A percentile compares a stretch with the other conserved stretches of the same genome.
Evolutionary conservation across 1,284 basidiomycete species (phyloP).

Genomic region (Ustilago curta): DNA sequence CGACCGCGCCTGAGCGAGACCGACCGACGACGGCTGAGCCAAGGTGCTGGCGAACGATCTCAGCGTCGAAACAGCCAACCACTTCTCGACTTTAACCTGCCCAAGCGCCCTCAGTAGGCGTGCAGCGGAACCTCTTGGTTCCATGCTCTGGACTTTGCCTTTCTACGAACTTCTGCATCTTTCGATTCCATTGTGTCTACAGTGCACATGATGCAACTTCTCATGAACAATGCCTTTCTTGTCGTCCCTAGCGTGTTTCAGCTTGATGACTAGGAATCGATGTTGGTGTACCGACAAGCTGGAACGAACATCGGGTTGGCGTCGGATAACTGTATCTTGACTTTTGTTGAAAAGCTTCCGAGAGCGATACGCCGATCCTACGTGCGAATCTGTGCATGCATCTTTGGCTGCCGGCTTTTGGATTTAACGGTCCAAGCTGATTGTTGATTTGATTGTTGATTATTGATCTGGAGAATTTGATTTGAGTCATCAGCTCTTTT

Average conservation of each 20-base stretch:
- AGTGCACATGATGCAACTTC: neutral
- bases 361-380: neutral
- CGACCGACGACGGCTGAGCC: conserved; percentile 47
- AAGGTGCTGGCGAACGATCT: conserved; percentile 43
- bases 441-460: neutral
- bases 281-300: no score
- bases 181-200: neutral
- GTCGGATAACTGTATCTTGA: no score
- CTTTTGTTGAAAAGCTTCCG: no score
- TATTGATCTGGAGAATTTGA: neutral
- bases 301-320: neutral
- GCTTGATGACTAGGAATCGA: no score
- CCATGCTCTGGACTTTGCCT: neutral
- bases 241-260: neutral
- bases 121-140: neutral
- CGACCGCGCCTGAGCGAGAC: conserved; percentile 42
- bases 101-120: conserved; percentile 12
- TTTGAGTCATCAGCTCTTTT: neutral
- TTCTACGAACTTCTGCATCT: neutral
- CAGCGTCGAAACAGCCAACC: conserved; percentile 35
- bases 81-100: conserved; percentile 46
- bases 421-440: neutral
- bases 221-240: conserved; percentile 12
- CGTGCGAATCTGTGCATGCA: conserved; percentile 6
- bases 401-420: conserved; percentile 19